These are phyloP conservation scores for Metschnikowia picachoensis DNA, from an alignment of 805 yeast species.

Conservation along the genomic window DNA sequence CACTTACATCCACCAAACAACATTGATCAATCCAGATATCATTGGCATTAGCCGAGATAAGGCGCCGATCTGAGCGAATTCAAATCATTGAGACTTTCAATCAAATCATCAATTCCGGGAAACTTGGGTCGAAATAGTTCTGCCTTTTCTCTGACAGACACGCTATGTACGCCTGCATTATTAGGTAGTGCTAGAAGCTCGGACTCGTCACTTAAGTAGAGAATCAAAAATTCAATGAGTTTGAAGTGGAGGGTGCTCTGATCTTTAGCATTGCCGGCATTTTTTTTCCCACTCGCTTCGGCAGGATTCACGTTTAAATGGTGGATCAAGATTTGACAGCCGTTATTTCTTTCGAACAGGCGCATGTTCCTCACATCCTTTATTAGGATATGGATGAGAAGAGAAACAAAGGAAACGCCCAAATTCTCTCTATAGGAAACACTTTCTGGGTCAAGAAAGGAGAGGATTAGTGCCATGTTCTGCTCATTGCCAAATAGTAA, in stretches of 20 bases:
- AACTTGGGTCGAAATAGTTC: conserved; percentile 34
- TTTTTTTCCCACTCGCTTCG: background rate
- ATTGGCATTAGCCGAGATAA: background rate
- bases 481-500: conserved; percentile 40
- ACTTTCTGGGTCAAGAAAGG: conserved; percentile 19
- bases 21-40: too few species aligned
- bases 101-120: conserved; percentile 37
- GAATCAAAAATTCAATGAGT: conserved; percentile 64
- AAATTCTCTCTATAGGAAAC: conserved; percentile 14
- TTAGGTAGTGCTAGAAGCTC: conserved; percentile 9
- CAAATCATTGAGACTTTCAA: conserved; percentile 34
- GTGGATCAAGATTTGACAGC: conserved; percentile 50
- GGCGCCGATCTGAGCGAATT: conserved; percentile 5
- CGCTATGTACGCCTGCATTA: conserved; percentile 2
- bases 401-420: conserved; percentile 42
- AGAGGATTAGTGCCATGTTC: conserved; percentile 37
- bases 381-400: conserved; percentile 55
- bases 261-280: background rate
- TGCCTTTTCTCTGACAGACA: conserved; percentile 28
- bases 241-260: conserved; percentile 46
- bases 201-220: conserved; percentile 66
- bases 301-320: conserved; percentile 21
- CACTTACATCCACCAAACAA: too few species aligned
- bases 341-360: conserved; percentile 52
- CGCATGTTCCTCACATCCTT: conserved; percentile 55